Evolutionary conservation across 176 grass and related monocot genomes (phyloP), one percentile per base, ranked within the genome.

Genomic region (Carex kokanica): DNA sequence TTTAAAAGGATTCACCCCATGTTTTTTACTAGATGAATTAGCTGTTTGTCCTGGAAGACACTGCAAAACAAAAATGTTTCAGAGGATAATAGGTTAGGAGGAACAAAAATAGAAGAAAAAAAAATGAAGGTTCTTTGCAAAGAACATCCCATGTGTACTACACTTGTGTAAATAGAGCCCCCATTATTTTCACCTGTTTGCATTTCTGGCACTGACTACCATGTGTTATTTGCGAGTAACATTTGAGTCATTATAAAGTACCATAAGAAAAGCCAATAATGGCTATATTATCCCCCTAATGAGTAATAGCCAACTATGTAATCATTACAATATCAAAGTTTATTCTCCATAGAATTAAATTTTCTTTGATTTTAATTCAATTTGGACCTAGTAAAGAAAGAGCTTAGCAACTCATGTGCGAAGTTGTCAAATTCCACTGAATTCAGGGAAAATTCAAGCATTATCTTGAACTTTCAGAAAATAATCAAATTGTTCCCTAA

Each of bases 41-140:
- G 55, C 78, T 38, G 40, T 64, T 81, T 45, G 20, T 81, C 31
- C 78, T 6, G 57, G 74, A 27, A 36, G 31, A 18, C 78, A 60
- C 78, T 82, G 80, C 80, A 67, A 82, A 64, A 53, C 3, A 24
- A 64, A 34, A 47, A 64, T 64, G 57, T 63, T 41, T 64, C 29
- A 41, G 38, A 81, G 2, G 14, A 80, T 27, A 23, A 82, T 68
- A 54, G 40, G 43, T 65, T 49, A 82, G 13, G 40, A n/a, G 12
- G 52, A 27, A 62, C 1, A 52, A 81, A 81, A 23, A 65, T 29
- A 79, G 51, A 79, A 51, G 27, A 27, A 67, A 13, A 66, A 66
- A 38, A 17, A 16, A 17, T 38, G 17, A 45, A 32, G 34, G 2
- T 43, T 41, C 34, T 21, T 41, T 43, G 34, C 23, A 75, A 55